Evolutionary conservation across 352 stramenopile genomes (phyloP), one percentile per base, ranked within the genome.

Genomic region (Pythium rishiriense): DNA sequence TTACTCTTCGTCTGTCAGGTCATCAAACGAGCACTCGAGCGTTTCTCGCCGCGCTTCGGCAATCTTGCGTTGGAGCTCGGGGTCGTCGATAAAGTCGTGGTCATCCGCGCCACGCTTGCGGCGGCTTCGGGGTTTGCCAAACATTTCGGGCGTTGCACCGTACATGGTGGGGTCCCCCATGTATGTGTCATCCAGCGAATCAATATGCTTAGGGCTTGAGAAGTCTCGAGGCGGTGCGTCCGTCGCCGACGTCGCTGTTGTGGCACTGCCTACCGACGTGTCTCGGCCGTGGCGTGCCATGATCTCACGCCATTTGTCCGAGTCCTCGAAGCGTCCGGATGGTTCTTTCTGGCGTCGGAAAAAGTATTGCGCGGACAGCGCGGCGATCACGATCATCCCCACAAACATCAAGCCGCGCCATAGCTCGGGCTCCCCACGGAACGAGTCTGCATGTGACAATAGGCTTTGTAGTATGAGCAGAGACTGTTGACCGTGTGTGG

Each of bases 21-120:
- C 56, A 39, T 79, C 72, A 41, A 78, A 81, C 10, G 70, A 55
- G 48, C 64, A 76, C 45, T 81, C 70, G 29, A 78, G 60, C 7
- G 70, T 76, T 24, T 73, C 64, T 11, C 65, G 58, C n/a, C 67
- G 60, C 6, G 73, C 70, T n/a, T 78, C 53, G 0, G 50, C 63
- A 35, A 81, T 69, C 53, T 73, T 76, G 21, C 51, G 43, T 24
- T 68, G 68, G 4, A 78, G 46, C 3, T 64, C 47, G 7, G 14
- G 22, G 4, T 62, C 25, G 22, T 65, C 42, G 41, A 1, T 14
- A 14, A 47, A 14, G 6, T 47, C 31, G 52, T 54, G 42, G 24
- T 67, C 42, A 4, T 17, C 26, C 4, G 17, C 25, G 17, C 24
- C 15, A 22, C 24, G 61, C 25, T 48, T 62, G 17, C 24, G 33